These are phyloP conservation scores for Colletotrichum nymphaeae DNA, from an alignment of 2,329 filamentous ascomycete genomes.

Conservation along the genomic window DNA sequence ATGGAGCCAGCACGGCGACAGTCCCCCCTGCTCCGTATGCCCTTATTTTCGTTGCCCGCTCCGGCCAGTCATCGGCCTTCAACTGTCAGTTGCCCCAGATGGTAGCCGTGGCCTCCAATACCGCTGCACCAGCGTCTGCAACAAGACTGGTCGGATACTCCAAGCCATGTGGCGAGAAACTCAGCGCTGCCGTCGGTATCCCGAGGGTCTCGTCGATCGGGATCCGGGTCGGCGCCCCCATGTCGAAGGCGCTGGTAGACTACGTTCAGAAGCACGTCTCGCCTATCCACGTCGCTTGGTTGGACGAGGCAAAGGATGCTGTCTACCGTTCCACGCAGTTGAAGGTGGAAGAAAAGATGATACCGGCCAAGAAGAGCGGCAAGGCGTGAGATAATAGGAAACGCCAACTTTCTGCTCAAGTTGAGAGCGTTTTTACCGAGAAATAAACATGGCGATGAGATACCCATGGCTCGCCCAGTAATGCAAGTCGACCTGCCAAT, in stretches of 20 bases:
- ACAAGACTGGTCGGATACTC: slow-evolving; percentile 73
- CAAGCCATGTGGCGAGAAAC: slow-evolving; percentile 65
- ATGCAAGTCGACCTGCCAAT: not conserved
- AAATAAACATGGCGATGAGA: not conserved
- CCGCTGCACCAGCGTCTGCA: slow-evolving; percentile 48
- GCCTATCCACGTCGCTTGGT: slow-evolving; percentile 66
- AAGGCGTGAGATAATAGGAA: not conserved
- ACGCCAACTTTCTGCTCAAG: not conserved
- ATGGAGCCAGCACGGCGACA: not conserved
- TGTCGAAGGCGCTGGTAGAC: slow-evolving; percentile 66
- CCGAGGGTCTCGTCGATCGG: slow-evolving; percentile 75
- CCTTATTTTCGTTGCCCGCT: slow-evolving; percentile 68
- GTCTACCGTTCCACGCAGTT: slow-evolving; percentile 44
- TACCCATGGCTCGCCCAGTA: not conserved
- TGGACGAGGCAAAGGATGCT: slow-evolving; percentile 39
- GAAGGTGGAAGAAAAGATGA: slow-evolving; percentile 30
- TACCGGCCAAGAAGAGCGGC: slow-evolving; percentile 26
- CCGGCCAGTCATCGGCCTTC: slow-evolving; percentile 67
- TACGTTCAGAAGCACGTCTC: slow-evolving; percentile 65
- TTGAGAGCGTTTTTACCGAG: not conserved
- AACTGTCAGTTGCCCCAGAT: slow-evolving; percentile 70
- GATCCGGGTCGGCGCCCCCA: slow-evolving; percentile 66
- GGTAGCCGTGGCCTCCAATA: slow-evolving; percentile 60
- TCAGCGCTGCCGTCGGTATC: slow-evolving; percentile 68
- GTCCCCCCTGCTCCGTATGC: slow-evolving; percentile 50